Evolutionary conservation across 306 rosid species (phyloP).

Genomic region (Arachis stenosperma): DNA sequence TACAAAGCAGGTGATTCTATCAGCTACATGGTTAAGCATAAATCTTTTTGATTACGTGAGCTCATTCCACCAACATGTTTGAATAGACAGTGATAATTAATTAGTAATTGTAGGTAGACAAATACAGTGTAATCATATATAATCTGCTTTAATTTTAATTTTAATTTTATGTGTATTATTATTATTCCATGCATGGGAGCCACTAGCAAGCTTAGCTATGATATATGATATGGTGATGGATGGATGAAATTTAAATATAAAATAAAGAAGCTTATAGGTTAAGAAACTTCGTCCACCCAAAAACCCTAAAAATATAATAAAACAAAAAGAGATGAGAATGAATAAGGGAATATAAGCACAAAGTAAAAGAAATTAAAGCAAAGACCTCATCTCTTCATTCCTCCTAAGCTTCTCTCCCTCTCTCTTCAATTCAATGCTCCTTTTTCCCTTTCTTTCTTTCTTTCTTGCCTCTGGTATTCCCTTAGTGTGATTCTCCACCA

Average conservation of each 20-base stretch:
- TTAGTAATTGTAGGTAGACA: conserved; percentile 22
- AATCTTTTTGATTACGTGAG: conserved; percentile 46
- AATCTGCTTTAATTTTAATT: not conserved
- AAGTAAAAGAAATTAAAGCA: conserved; percentile 72
- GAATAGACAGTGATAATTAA: conserved; percentile 45
- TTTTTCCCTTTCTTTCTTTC: conserved; percentile 52
- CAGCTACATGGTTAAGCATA: conserved; percentile 31
- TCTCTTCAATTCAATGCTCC: conserved; percentile 40
- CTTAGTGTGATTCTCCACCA: conserved; percentile 96
- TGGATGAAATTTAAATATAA: conserved; percentile 42
- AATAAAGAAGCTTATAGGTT: conserved; percentile 74
- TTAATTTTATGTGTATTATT: not conserved
- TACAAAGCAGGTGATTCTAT: conserved; percentile 29
- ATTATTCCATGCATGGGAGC: conserved; percentile 61
- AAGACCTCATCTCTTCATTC: conserved; percentile 34
- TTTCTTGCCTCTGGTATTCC: conserved; percentile 92
- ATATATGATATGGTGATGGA: too few species aligned
- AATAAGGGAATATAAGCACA: conserved; percentile 66
- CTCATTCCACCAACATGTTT: conserved; percentile 45
- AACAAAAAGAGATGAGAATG: conserved; percentile 88
- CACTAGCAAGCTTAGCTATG: conserved; percentile 29
- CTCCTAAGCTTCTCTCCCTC: conserved; percentile 52
- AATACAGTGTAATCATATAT: conserved; percentile 36
- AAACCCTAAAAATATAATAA: conserved; percentile 83
- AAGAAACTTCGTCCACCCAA: conserved; percentile 86